Evolutionary conservation across 768 basidiomycete genomes (phyloP).

Genomic region (Pisolithus microcarpus): DNA sequence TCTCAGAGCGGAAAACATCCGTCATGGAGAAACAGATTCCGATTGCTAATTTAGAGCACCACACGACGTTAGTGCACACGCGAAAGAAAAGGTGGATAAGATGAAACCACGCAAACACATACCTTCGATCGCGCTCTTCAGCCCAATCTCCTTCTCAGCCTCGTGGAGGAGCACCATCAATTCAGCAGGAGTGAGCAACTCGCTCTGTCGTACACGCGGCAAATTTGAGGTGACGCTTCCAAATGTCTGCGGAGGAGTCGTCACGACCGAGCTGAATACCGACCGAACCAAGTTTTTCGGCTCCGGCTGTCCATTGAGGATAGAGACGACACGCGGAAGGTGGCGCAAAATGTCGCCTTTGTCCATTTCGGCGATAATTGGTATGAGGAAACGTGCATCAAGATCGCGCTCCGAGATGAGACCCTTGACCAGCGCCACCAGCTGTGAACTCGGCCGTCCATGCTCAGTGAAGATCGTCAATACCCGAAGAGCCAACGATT

Average conservation of each 20-base stretch:
- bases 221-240: constrained; percentile 79
- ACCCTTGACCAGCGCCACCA: constrained; percentile 84
- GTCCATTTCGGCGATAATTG: constrained; percentile 97
- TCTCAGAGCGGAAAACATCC: constrained; percentile 92
- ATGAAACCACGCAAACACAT: constrained; percentile 16
- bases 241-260: constrained; percentile 80
- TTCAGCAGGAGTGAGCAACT: constrained; percentile 88
- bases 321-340: constrained; percentile 84
- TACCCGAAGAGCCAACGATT: constrained; percentile 84
- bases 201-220: constrained; percentile 78
- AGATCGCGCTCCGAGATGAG: constrained; percentile 82
- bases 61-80: constrained; percentile 16
- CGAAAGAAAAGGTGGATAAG: constrained; percentile 3
- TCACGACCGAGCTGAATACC: constrained; percentile 85
- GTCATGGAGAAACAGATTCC: constrained; percentile 98
- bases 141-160: constrained; percentile 85
- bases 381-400: constrained; percentile 88
- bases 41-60: constrained; percentile 55
- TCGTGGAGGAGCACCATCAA: constrained; percentile 91
- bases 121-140: constrained; percentile 96
- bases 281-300: constrained; percentile 83
- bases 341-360: constrained; percentile 93
- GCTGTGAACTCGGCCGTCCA: constrained; percentile 67
- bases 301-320: constrained; percentile 78
- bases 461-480: constrained; percentile 87